These are phyloP conservation scores for Aethionema arabicum DNA, from an alignment of 345 rosid genomes.

Conservation along the genomic window DNA sequence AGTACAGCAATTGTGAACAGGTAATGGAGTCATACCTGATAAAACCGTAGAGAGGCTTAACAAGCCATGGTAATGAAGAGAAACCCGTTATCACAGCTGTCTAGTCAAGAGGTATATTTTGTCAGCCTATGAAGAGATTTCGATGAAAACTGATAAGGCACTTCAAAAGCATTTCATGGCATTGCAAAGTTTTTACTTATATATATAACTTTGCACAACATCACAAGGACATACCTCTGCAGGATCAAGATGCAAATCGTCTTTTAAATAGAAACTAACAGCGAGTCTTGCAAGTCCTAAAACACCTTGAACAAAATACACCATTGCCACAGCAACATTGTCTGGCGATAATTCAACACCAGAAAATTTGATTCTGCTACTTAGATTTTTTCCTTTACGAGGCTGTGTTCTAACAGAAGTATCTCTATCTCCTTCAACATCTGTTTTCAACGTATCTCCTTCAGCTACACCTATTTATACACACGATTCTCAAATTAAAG, in stretches of 20 bases:
- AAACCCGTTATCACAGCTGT: constrained; percentile 95
- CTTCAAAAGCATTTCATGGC: constrained; percentile 6
- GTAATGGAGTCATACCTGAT: constrained; percentile 57
- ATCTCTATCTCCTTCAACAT: constrained; percentile 49
- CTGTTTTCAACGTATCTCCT: constrained; percentile 48
- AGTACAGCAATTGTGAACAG: background rate
- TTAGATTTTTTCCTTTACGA: constrained; percentile 42
- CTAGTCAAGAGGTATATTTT: constrained; percentile 56
- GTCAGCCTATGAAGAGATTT: constrained; percentile 48
- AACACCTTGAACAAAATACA: constrained; percentile 98
- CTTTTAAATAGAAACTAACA: constrained; percentile 88
- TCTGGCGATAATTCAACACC: constrained; percentile 94
- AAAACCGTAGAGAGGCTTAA: constrained; percentile 92
- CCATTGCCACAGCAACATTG: constrained; percentile 93
- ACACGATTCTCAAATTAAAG: constrained; percentile 9
- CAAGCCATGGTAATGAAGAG: constrained; percentile 95
- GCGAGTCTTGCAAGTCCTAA: constrained; percentile 92
- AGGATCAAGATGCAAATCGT: constrained; percentile 95
- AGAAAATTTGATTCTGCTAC: constrained; percentile 42
- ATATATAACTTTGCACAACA: background rate
- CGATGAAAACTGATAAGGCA: constrained; percentile 3
- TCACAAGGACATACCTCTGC: constrained; percentile 70
- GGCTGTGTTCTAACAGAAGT: constrained; percentile 33
- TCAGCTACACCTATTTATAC: constrained; percentile 46
- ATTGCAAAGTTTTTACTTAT: background rate